Percentiles rank a stretch among this genome's conserved stretches.
phyloP scores from a whole-genome alignment of 495 filamentous ascomycete species.

The Apiosordaria backusii region DNA sequence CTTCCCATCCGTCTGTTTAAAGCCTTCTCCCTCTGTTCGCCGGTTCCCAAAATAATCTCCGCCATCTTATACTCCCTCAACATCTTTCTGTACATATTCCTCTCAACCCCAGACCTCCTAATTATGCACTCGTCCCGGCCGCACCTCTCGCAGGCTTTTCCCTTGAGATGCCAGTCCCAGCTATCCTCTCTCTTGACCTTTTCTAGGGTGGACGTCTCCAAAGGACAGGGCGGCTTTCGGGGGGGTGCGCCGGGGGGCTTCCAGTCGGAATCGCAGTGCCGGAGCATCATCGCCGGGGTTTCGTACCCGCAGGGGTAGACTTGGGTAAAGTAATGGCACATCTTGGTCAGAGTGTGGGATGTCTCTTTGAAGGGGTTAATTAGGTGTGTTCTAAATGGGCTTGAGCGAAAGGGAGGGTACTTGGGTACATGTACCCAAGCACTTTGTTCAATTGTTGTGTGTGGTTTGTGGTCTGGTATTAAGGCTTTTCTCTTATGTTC shows the following conservation, averaged over 20 bases:
- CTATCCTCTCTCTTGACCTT: background rate
- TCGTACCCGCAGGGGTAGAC: background rate
- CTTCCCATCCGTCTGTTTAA: no score
- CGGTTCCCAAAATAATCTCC: background rate
- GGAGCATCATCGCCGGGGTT: background rate
- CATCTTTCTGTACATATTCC: background rate
- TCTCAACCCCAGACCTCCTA: background rate
- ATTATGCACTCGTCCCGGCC: background rate
- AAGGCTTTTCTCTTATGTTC: no score
- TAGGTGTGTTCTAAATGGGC: no score
- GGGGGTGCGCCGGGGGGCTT: background rate
- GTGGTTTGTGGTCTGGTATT: no score
- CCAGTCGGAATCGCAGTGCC: background rate
- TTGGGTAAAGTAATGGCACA: background rate
- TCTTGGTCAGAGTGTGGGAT: no score
- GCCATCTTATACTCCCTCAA: background rate
- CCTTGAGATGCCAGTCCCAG: background rate
- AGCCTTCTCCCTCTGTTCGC: background rate
- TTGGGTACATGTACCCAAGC: no score
- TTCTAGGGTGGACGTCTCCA: background rate
- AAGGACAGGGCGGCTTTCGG: background rate
- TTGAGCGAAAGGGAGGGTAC: no score
- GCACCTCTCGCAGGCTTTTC: background rate
- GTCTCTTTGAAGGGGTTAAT: background rate
- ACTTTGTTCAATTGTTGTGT: no score